A percentile compares a stretch with the other conserved stretches of the same genome.
Evolutionary conservation across 2,329 filamentous ascomycete genomes (phyloP).

Genomic region (Apiospora rasikravindrae): DNA sequence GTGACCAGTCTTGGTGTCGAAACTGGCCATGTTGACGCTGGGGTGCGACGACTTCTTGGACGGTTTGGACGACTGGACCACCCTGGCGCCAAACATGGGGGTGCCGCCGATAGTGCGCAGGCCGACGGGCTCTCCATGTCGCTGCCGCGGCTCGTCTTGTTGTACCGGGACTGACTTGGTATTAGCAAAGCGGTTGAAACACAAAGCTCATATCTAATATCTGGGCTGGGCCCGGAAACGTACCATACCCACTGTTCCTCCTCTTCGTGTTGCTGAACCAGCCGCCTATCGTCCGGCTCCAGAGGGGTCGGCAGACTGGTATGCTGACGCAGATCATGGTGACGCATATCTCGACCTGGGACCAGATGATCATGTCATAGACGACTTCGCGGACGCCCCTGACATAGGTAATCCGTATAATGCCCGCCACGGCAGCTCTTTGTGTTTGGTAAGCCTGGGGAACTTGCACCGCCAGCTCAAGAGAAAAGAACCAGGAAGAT

Average conservation of each 20-base stretch:
- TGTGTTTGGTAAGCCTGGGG: background rate
- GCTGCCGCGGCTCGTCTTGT: background rate
- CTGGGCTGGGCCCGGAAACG: background rate
- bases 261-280: background rate
- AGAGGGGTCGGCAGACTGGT: background rate
- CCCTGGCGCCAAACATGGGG: background rate
- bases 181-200: background rate
- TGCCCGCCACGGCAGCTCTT: background rate
- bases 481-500: too few species aligned
- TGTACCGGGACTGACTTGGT: background rate
- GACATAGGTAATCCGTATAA: background rate
- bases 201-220: too few species aligned
- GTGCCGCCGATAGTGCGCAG: background rate
- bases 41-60: background rate
- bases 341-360: background rate
- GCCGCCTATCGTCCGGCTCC: background rate
- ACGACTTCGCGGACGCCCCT: background rate
- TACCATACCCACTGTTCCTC: background rate
- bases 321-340: background rate
- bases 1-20: background rate
- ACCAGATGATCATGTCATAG: conserved; percentile 8
- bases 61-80: background rate
- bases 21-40: background rate
- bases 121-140: background rate
- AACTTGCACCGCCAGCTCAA: too few species aligned